A percentile compares a stretch with the other conserved stretches of the same genome.
phyloP scores from a whole-genome alignment of 2,329 filamentous ascomycete species.

The Fusarium compactum region DNA sequence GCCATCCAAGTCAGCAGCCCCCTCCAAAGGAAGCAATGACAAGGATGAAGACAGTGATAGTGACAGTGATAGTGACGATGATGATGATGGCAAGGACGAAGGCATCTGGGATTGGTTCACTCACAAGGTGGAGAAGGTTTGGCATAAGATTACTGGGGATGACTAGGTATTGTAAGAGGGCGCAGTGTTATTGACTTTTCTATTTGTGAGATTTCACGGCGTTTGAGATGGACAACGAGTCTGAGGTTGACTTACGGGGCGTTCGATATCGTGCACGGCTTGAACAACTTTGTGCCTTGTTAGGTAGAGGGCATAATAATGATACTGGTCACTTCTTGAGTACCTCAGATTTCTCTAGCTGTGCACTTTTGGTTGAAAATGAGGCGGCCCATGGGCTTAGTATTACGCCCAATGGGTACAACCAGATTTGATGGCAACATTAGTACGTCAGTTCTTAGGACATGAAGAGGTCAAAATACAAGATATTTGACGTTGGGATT shows the following conservation, averaged over 20 bases:
- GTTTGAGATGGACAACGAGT: conserved; percentile 24
- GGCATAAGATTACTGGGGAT: conserved; percentile 58
- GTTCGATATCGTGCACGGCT: conserved; percentile 17
- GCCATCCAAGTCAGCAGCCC: conserved; percentile 27
- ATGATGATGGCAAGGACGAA: conserved; percentile 49
- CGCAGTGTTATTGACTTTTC: background rate
- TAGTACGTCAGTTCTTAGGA: background rate
- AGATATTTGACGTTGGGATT: background rate
- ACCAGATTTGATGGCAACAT: background rate
- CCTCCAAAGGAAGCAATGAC: conserved; percentile 29
- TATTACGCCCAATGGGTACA: background rate
- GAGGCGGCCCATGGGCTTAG: conserved; percentile 4
- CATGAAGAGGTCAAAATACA: background rate
- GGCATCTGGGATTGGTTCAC: conserved; percentile 65
- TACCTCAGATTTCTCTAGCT: background rate
- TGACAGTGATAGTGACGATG: conserved; percentile 38
- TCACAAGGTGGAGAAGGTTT: conserved; percentile 60
- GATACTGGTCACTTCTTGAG: conserved; percentile 6
- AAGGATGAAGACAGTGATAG: conserved; percentile 23
- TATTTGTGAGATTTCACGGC: conserved; percentile 20
- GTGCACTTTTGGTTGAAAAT: conserved; percentile 5
- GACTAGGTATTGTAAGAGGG: conserved; percentile 17
- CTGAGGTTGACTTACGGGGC: conserved; percentile 11
- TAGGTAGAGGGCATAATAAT: conserved; percentile 2
- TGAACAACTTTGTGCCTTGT: background rate